A percentile compares a stretch with the other conserved stretches of the same genome.
Evolutionary conservation across 805 yeast genomes (phyloP).

Genomic region (Ogataea nonfermentans): DNA sequence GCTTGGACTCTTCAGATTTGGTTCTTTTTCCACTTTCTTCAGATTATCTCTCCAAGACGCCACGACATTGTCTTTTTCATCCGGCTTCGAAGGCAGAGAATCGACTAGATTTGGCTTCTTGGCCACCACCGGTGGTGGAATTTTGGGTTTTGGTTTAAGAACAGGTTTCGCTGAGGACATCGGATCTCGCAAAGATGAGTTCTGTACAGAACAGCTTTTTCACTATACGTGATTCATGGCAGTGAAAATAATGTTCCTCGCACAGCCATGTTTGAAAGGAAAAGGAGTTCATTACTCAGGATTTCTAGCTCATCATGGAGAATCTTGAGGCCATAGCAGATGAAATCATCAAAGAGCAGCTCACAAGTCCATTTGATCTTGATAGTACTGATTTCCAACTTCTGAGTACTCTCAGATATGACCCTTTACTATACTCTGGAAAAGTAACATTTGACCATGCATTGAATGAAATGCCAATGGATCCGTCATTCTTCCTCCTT

Average conservation of each 20-base stretch:
- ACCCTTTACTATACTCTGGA: slow-evolving; percentile 49
- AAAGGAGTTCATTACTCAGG: neutral
- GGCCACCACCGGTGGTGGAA: slow-evolving; percentile 27
- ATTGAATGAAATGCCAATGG: slow-evolving; percentile 23
- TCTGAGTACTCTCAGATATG: slow-evolving; percentile 73
- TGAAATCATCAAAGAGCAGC: slow-evolving; percentile 7
- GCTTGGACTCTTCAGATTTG: neutral
- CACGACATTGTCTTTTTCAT: slow-evolving; percentile 2
- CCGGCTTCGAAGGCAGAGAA: neutral
- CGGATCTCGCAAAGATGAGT: slow-evolving; percentile 1
- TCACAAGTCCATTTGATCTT: slow-evolving; percentile 16
- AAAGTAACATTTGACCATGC: slow-evolving; percentile 26
- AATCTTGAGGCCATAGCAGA: slow-evolving; percentile 9
- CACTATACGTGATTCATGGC: slow-evolving; percentile 2
- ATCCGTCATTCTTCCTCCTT: slow-evolving; percentile 51
- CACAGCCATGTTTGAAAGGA: slow-evolving; percentile 13
- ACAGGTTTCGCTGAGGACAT: slow-evolving; percentile 31
- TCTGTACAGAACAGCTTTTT: slow-evolving; percentile 7
- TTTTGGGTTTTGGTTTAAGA: slow-evolving; percentile 35
- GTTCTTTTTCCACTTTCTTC: slow-evolving; percentile 4
- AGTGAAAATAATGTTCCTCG: slow-evolving; percentile 4
- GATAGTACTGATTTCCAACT: slow-evolving; percentile 44
- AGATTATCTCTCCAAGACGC: slow-evolving; percentile 7
- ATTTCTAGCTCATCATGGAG: neutral
- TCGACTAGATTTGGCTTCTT: slow-evolving; percentile 25